Evolutionary conservation across 306 rosid genomes (phyloP), one percentile per base, ranked within the genome.

Genomic region (Erythrophleum fordii): DNA sequence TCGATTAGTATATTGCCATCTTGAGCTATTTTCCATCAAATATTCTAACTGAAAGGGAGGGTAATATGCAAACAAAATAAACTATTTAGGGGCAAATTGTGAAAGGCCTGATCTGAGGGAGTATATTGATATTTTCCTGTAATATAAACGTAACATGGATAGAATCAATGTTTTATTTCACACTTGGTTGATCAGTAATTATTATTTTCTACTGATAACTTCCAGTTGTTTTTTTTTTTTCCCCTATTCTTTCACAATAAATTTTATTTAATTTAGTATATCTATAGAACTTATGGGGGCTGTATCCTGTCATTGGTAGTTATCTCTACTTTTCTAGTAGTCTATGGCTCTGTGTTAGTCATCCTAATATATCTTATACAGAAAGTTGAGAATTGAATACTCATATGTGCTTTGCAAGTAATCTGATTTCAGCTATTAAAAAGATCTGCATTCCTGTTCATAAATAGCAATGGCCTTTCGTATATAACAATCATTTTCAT

Each of bases 1-100:
- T 37, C 72, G 8, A 14, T 66, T n/a, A 4, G 26, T 13, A 35
- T 28, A 28, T 44, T 52, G 11, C 76, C 66, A 23, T 69, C 67
- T 67, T 14, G 26, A 64, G 79, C 80, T 39, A 76, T 82, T 34
- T 69, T 60, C 28, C 44, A 29, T 23, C 35, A 35, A 65, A 59
- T 16, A 22, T 68, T 55, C 28, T 31, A n/a, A 31, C 39, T 49
- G 42, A 56, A n/a, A n/a, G 72, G 22, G 7, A 20, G 73, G 6
- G 46, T 69, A 48, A 48, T 37, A 58, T 82, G 64, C 73, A 58
- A 8, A 34, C 9, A 22, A 23, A 58, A 49, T 69, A 48, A 59
- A 49, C 13, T 49, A 31, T 51, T 20, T 28, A 3, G 45, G 72
- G 25, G 58, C 26, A 45, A 48, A 58, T 11, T 56, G 39, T 55